These are phyloP conservation scores for Platismatia glauca DNA, from an alignment of 495 filamentous ascomycete genomes.

Conservation along the genomic window DNA sequence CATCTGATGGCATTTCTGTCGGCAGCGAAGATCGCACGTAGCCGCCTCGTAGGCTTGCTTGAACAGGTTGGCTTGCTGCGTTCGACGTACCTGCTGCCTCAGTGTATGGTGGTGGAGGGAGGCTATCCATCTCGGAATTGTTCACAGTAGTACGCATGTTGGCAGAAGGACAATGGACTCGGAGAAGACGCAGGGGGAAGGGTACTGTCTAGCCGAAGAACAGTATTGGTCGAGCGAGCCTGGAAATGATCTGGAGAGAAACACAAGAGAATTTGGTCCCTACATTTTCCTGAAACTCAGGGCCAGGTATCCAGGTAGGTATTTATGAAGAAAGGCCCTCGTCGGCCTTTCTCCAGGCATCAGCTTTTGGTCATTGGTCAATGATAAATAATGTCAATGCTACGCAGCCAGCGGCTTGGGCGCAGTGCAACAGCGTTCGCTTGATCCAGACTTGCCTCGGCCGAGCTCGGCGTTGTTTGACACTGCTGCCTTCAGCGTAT, in stretches of 20 bases:
- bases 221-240: neutral
- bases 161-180: neutral
- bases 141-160: neutral
- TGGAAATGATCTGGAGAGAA: neutral
- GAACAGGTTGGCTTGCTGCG: neutral
- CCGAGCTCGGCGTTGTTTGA: too few relatives aligned
- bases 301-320: neutral
- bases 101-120: slow-evolving; percentile 20
- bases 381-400: too few relatives aligned
- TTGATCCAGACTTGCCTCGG: neutral
- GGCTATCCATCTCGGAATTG: slow-evolving; percentile 6
- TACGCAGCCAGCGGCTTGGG: neutral
- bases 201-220: neutral
- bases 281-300: neutral
- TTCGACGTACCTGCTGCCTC: neutral
- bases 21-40: slow-evolving; percentile 12
- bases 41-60: slow-evolving; percentile 15
- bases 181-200: neutral
- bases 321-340: neutral
- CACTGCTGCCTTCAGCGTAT: neutral
- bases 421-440: neutral
- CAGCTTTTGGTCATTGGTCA: too few relatives aligned
- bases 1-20: slow-evolving; percentile 4
- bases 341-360: neutral
- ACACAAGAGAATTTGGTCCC: neutral